Evolutionary conservation across 2,329 filamentous ascomycete species (phyloP).

Genomic region (Alternaria conjuncta): DNA sequence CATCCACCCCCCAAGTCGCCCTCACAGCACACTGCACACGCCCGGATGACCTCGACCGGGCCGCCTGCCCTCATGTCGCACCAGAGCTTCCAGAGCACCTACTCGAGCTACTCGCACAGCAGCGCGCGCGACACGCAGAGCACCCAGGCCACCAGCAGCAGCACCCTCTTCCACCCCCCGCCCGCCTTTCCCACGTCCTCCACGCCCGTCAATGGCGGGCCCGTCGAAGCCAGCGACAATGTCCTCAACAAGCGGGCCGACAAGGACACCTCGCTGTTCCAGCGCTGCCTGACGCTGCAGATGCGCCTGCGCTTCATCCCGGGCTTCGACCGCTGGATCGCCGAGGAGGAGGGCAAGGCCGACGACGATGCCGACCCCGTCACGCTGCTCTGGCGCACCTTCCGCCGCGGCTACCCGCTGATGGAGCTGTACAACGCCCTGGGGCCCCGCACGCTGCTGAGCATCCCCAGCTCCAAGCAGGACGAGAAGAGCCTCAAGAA

Average conservation of each 20-base stretch:
- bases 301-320: conserved; percentile 83
- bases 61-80: conserved; percentile 51
- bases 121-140: conserved; percentile 56
- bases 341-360: conserved; percentile 73
- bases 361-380: conserved; percentile 79
- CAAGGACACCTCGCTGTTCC: conserved; percentile 88
- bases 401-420: conserved; percentile 83
- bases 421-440: conserved; percentile 89
- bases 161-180: conserved; percentile 53
- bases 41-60: conserved; percentile 45
- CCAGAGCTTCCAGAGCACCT: conserved; percentile 56
- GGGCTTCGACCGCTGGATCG: conserved; percentile 77
- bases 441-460: conserved; percentile 71
- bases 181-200: conserved; percentile 23
- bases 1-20: conserved; percentile 30
- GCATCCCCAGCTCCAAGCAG: conserved; percentile 68
- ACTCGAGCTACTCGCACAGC: conserved; percentile 56
- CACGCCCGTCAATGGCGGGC: conserved; percentile 59
- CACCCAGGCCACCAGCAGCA: conserved; percentile 54
- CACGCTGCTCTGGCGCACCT: conserved; percentile 85
- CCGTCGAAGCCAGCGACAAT: conserved; percentile 80
- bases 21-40: conserved; percentile 29
- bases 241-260: conserved; percentile 98
- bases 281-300: conserved; percentile 88
- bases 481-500: conserved; percentile 67